Evolutionary conservation across 805 yeast genomes (phyloP).

Genomic region (Zygosaccharomyces siamensis): DNA sequence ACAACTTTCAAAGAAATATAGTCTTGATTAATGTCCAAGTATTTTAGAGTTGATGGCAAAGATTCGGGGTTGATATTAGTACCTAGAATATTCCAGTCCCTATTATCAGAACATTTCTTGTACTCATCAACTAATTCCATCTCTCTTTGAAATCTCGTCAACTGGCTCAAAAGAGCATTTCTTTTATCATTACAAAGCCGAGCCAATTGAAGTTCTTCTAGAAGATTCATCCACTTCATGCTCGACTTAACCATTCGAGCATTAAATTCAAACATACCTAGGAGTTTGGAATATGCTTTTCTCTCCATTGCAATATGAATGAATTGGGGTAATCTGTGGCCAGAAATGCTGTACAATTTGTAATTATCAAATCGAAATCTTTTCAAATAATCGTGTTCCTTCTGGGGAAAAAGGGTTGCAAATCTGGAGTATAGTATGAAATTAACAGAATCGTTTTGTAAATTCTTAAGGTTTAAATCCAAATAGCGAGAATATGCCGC

Average conservation of each 20-base stretch:
- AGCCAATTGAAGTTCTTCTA: slow-evolving; percentile 24
- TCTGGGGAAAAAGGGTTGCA: slow-evolving; percentile 43
- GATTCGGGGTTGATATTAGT: slow-evolving; percentile 6
- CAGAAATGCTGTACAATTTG: slow-evolving; percentile 48
- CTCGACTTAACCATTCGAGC: slow-evolving; percentile 47
- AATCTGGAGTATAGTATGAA: slow-evolving; percentile 48
- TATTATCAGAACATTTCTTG: slow-evolving; percentile 18
- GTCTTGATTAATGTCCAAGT: slow-evolving; percentile 14
- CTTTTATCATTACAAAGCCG: slow-evolving; percentile 32
- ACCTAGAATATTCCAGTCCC: slow-evolving; percentile 29
- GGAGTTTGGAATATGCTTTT: slow-evolving; percentile 59
- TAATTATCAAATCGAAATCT: slow-evolving; percentile 37
- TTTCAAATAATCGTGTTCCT: slow-evolving; percentile 28
- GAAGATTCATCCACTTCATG: slow-evolving; percentile 35
- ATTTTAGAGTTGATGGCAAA: slow-evolving; percentile 15
- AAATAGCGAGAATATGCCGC: slow-evolving; percentile 49
- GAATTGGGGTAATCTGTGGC: slow-evolving; percentile 48
- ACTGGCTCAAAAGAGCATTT: slow-evolving; percentile 13
- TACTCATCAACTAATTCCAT: slow-evolving; percentile 27
- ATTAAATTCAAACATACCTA: slow-evolving; percentile 61
- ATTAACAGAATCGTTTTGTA: slow-evolving; percentile 70
- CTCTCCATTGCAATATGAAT: slow-evolving; percentile 52
- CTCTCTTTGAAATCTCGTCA: slow-evolving; percentile 30
- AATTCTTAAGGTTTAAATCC: slow-evolving; percentile 57
- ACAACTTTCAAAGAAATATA: slow-evolving; percentile 15